Conservation (phyloP, 345 rosid genomes). For the Microthlaspi erraticum region DNA sequence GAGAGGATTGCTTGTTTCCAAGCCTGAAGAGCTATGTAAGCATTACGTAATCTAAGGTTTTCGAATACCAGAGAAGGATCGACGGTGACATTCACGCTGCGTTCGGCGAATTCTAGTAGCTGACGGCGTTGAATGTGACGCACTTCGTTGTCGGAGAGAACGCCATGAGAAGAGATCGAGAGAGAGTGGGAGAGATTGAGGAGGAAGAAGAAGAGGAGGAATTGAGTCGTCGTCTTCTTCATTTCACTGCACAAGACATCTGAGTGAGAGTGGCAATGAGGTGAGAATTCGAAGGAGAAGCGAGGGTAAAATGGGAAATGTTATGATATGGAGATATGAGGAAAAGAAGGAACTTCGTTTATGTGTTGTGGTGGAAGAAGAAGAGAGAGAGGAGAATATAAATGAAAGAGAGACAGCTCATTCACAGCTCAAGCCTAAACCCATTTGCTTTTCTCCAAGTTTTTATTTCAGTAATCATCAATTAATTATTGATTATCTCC, state of each 20-base stretch:
- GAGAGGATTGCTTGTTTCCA: conserved; percentile 86
- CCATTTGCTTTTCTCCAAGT: conserved; percentile 4
- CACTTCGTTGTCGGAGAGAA: conserved; percentile 63
- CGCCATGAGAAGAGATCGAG: conserved; percentile 51
- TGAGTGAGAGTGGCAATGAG: conserved; percentile 41
- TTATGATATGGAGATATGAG: conserved; percentile 39
- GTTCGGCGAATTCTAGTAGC: conserved; percentile 80
- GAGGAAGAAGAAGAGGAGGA: conserved; percentile 39
- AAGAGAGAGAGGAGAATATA: conserved; percentile 26
- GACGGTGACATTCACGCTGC: conserved; percentile 66
- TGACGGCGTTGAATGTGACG: conserved; percentile 72
- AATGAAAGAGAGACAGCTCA: conserved; percentile 64
- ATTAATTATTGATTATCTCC: not conserved
- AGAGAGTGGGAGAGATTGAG: conserved; percentile 35
- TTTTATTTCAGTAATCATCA: not conserved
- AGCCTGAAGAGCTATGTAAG: conserved; percentile 82
- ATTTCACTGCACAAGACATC: conserved; percentile 80
- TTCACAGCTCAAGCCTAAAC: conserved; percentile 67
- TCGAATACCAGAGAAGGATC: conserved; percentile 69
- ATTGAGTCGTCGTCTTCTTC: conserved; percentile 58
- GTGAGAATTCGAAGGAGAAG: conserved; percentile 22
- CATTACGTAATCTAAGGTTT: conserved; percentile 58
- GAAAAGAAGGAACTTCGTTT: conserved; percentile 45
- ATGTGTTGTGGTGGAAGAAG: conserved; percentile 20
- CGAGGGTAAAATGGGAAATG: conserved; percentile 26